Conservation (phyloP, 208 protist genomes). For the Leishmania gerbilli region DNA sequence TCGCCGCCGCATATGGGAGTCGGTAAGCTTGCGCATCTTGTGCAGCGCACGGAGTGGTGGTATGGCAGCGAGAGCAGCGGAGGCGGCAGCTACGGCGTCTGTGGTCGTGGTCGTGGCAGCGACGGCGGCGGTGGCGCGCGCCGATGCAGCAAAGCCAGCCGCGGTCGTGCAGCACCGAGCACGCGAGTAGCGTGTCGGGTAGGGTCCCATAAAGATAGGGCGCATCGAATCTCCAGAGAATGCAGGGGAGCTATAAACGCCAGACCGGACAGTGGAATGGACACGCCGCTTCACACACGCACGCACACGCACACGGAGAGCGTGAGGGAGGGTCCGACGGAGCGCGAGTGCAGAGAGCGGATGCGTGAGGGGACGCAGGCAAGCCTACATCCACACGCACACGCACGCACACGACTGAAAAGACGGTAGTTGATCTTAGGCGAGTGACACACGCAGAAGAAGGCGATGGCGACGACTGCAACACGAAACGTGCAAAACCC, state of each 20-base stretch:
- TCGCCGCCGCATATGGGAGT: not conserved
- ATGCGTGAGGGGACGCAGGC: too few relatives aligned
- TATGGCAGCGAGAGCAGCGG: not conserved
- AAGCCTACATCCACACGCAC: not conserved
- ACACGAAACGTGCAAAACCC: too few relatives aligned
- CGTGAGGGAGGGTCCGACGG: too few relatives aligned
- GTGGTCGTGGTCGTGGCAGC: not conserved
- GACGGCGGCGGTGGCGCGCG: not conserved
- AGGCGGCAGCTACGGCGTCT: constrained; percentile 4
- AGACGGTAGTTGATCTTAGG: too few relatives aligned
- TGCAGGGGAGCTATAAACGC: not conserved
- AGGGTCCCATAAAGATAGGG: constrained; percentile 13
- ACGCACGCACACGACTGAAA: not conserved
- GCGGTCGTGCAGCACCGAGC: not conserved
- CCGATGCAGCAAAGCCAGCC: not conserved
- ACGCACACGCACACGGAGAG: not conserved
- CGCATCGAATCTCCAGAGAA: constrained; percentile 9
- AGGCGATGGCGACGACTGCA: not conserved
- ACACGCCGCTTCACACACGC: too few relatives aligned
- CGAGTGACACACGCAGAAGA: not conserved
- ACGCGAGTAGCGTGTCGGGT: constrained; percentile 5
- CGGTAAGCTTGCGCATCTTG: not conserved
- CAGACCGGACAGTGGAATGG: too few relatives aligned
- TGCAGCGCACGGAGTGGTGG: constrained; percentile 6
- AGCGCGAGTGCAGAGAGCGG: too few relatives aligned